These are phyloP conservation scores for Pezicula radicicola DNA, from an alignment of 2,329 filamentous ascomycete genomes.

Conservation along the genomic window DNA sequence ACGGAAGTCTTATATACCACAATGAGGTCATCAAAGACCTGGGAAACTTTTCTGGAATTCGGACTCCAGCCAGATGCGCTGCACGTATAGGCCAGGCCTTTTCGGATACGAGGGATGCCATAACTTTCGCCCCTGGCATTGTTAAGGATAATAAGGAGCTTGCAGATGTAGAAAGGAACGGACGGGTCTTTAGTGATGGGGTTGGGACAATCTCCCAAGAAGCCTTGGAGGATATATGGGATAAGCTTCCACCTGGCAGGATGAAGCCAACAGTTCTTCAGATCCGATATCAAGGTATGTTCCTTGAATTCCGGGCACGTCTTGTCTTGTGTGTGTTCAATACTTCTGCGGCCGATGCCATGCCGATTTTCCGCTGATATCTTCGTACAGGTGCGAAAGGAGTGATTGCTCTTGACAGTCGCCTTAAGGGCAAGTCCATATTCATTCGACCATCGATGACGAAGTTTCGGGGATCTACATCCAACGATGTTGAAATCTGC, in stretches of 20 bases:
- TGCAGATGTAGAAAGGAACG: conserved; percentile 54
- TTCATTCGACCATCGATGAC: conserved; percentile 71
- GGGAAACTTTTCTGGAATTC: conserved; percentile 48
- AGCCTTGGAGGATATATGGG: conserved; percentile 58
- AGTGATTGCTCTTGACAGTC: conserved; percentile 68
- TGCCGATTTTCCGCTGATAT: no score
- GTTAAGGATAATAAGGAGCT: conserved; percentile 33
- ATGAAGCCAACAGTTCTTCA: conserved; percentile 65
- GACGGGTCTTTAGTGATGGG: conserved; percentile 72
- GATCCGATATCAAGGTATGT: conserved; percentile 61
- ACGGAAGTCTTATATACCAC: conserved; percentile 30
- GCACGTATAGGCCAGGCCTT: conserved; percentile 65
- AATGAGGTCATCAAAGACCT: conserved; percentile 39
- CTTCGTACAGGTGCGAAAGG: conserved; percentile 67
- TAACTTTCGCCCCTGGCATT: conserved; percentile 42
- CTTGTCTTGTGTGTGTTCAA: no score
- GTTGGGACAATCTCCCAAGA: conserved; percentile 68
- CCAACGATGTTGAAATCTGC: conserved; percentile 65
- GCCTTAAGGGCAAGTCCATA: conserved; percentile 55
- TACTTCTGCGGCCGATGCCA: no score
- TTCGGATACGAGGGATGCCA: conserved; percentile 67
- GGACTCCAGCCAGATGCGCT: conserved; percentile 53
- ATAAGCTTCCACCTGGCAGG: conserved; percentile 42
- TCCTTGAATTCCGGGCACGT: neutral
- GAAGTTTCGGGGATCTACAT: conserved; percentile 64